Base-by-base conservation (phyloP, 2,329 filamentous ascomycete genomes). In the Camptophora hylomeconis region DNA sequence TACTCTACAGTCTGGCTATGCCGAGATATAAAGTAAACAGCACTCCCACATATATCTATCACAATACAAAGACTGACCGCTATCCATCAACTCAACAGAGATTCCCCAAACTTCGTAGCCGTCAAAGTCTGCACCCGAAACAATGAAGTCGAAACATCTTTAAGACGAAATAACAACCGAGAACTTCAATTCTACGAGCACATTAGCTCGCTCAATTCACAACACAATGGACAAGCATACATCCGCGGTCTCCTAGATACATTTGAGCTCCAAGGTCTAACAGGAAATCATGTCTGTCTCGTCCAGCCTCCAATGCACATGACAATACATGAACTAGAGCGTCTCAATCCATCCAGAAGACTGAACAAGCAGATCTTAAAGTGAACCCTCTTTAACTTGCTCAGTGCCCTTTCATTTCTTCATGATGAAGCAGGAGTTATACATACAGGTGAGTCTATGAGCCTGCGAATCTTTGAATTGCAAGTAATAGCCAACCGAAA, bases 1-100 rank as follows among this genome's bases (percentile, higher is more conserved):
- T 51, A 30, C 13, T 57, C 50, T 16, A 56, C 50, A 1, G 46
- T 40, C 6, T 57, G 52, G 54, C 48, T 57, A n/a, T 58, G 54
- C 20, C 41, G 42, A 6, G 46, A 56, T 35, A 33, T 30, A 25
- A 24, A 43, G 48, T 52, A 14, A 36, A 40, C 32, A 25, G 30
- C 16, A 20, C 24, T 49, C 13, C 14, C 4, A 7, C 2, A 51
- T 44, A 48, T 53, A n/a, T 44, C 32, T 2, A 39, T 53, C 13
- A 52, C 50, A 22, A 43, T 53, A n/a, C n/a, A n/a, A n/a, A n/a
- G n/a, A 6, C 50, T 46, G 18, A 32, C 15, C 1, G 6, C n/a
- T 24, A n/a, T n/a, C n/a, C n/a, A n/a, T n/a, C n/a, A n/a, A n/a
- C n/a, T 3, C 3, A 10, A 24, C 20, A 31, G 23, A 31, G 24